These are phyloP conservation scores for Macrocystidia cucumis DNA, from an alignment of 1,284 basidiomycete species.

Conservation along the genomic window DNA sequence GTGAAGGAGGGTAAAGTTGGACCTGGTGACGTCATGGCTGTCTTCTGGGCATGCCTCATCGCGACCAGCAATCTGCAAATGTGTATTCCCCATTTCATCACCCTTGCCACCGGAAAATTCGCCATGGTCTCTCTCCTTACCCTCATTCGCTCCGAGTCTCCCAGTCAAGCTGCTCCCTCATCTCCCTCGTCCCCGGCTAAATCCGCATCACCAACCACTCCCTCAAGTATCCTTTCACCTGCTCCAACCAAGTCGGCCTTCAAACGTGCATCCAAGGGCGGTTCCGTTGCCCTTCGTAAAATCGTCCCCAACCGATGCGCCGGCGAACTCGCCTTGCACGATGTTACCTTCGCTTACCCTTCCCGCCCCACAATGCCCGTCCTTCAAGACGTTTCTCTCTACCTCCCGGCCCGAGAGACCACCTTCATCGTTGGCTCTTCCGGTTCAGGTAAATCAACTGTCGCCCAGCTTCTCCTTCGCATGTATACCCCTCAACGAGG, in stretches of 20 bases:
- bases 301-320: constrained; percentile 51
- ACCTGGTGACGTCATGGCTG: constrained; percentile 83
- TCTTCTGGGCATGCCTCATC: constrained; percentile 95
- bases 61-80: constrained; percentile 83
- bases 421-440: constrained; percentile 93
- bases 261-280: constrained; percentile 15
- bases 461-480: constrained; percentile 76
- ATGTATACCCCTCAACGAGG: constrained; percentile 67
- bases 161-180: constrained; percentile 9
- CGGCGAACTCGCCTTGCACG: constrained; percentile 76
- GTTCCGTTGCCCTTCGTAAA: constrained; percentile 38
- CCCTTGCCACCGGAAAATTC: constrained; percentile 81
- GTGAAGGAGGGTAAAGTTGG: constrained; percentile 66
- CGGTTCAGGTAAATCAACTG: constrained; percentile 90
- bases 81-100: constrained; percentile 75
- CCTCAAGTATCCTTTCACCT: too few species aligned
- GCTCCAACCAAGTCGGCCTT: constrained; percentile 14
- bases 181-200: constrained; percentile 10
- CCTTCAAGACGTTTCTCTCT: constrained; percentile 60
- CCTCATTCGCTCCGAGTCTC: constrained; percentile 36
- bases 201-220: too few species aligned
- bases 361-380: constrained; percentile 62
- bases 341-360: constrained; percentile 84
- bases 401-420: constrained; percentile 78
- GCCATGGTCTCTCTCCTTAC: constrained; percentile 70